These are phyloP conservation scores for Persicaria maculosa DNA, from an alignment of 148 eudicot genomes.

Conservation along the genomic window DNA sequence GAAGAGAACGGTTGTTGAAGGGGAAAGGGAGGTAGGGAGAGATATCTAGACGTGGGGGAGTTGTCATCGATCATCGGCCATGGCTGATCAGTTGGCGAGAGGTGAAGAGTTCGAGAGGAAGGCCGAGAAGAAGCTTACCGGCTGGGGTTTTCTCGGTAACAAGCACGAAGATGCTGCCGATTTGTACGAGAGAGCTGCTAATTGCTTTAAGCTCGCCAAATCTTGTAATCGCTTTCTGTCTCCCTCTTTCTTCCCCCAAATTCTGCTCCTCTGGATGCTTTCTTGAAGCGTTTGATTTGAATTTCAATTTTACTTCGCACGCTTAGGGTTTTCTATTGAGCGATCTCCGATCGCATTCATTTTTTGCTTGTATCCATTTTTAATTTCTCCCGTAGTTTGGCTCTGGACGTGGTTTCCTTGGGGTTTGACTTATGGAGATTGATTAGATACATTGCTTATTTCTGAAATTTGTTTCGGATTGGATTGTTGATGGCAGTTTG, in stretches of 20 bases:
- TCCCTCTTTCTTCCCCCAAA: not conserved
- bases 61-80: slow-evolving; percentile 12
- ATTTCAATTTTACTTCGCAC: not conserved
- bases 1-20: not conserved
- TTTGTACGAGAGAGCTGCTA: slow-evolving; percentile 73
- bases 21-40: not conserved
- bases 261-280: not conserved
- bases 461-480: not conserved
- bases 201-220: slow-evolving; percentile 75
- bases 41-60: not conserved
- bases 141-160: slow-evolving; percentile 69
- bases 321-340: not conserved
- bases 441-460: not conserved
- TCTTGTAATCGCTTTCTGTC: slow-evolving; percentile 32
- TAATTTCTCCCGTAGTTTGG: not conserved
- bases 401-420: not conserved
- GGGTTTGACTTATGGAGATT: not conserved
- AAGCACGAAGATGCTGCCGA: slow-evolving; percentile 85
- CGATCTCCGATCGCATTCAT: slow-evolving; percentile 4
- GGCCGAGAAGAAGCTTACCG: slow-evolving; percentile 69
- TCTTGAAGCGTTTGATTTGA: not conserved
- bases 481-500: not conserved
- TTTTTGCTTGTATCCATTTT: not conserved
- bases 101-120: slow-evolving; percentile 62
- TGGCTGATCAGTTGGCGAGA: slow-evolving; percentile 33